These are phyloP conservation scores for Ceratocystis papillata DNA, from an alignment of 2,329 filamentous ascomycete genomes.

Conservation along the genomic window DNA sequence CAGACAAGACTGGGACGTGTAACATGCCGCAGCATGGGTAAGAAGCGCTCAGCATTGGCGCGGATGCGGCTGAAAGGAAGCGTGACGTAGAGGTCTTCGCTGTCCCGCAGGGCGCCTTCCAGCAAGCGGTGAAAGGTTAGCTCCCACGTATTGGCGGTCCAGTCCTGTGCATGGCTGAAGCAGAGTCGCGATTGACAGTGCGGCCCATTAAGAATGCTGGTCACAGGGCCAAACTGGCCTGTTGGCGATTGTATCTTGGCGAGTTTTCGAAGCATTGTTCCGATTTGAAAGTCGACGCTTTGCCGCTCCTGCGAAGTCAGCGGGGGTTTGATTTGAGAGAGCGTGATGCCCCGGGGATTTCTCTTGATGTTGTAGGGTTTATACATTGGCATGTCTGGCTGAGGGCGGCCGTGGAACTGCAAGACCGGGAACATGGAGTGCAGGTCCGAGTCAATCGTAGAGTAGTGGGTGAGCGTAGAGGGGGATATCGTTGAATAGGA, in stretches of 20 bases:
- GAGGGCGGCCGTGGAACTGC: constrained; percentile 20
- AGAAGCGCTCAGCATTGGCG: constrained; percentile 40
- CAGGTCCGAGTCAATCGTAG: constrained; percentile 18
- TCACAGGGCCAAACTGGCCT: constrained; percentile 38
- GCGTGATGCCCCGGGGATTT: constrained; percentile 32
- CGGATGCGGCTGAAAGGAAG: constrained; percentile 48
- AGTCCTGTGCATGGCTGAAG: constrained; percentile 18
- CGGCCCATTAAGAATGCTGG: constrained; percentile 25
- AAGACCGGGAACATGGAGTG: constrained; percentile 23
- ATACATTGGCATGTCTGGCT: constrained; percentile 23
- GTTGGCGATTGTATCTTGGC: constrained; percentile 38
- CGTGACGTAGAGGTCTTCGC: constrained; percentile 48
- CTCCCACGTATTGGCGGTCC: constrained; percentile 38
- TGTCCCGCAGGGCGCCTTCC: constrained; percentile 47
- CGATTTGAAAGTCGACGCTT: constrained; percentile 39
- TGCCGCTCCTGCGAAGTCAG: constrained; percentile 32
- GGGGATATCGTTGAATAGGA: neutral
- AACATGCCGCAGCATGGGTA: constrained; percentile 43
- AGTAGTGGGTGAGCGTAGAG: constrained; percentile 4
- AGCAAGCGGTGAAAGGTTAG: constrained; percentile 47
- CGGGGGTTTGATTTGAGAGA: constrained; percentile 32
- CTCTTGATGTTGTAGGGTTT: constrained; percentile 38
- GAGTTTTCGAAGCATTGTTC: constrained; percentile 38
- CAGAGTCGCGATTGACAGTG: constrained; percentile 17
- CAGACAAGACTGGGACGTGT: constrained; percentile 43